Conservation (phyloP, 2,329 filamentous ascomycete species). For the Aspergillus ibericus region DNA sequence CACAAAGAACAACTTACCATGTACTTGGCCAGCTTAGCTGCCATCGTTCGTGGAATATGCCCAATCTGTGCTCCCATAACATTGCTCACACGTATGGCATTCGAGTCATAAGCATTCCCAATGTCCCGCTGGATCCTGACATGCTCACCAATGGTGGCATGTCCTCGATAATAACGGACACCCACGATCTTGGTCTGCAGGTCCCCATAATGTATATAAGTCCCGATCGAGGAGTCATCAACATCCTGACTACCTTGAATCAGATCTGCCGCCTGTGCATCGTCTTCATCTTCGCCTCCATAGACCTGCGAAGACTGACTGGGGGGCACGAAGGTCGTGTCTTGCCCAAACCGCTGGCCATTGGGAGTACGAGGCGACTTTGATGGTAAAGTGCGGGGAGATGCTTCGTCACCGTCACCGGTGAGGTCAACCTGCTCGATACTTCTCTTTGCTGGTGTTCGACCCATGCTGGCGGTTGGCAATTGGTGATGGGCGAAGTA, state of each 20-base stretch:
- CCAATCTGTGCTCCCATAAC: conserved; percentile 74
- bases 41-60: conserved; percentile 68
- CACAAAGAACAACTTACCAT: conserved; percentile 52
- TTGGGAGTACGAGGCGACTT: conserved; percentile 17
- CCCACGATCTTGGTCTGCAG: conserved; percentile 60
- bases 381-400: background rate
- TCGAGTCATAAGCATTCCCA: conserved; percentile 67
- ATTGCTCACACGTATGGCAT: conserved; percentile 78
- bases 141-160: conserved; percentile 62
- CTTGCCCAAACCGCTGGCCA: conserved; percentile 31
- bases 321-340: conserved; percentile 31
- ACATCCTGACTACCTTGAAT: conserved; percentile 34
- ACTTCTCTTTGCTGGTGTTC: conserved; percentile 20
- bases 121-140: conserved; percentile 67
- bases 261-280: conserved; percentile 34
- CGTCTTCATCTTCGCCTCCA: conserved; percentile 36
- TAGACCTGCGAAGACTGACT: conserved; percentile 30
- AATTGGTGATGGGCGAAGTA: background rate
- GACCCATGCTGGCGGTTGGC: conserved; percentile 12
- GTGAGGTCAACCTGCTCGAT: conserved; percentile 32
- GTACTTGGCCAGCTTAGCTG: conserved; percentile 70
- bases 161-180: conserved; percentile 62
- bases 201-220: conserved; percentile 41
- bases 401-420: conserved; percentile 19
- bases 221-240: conserved; percentile 38